Percentiles rank a stretch among this genome's conserved stretches.
Evolutionary conservation across 352 stramenopile species (phyloP).

Genomic region (Phytophthora citrophthora): DNA sequence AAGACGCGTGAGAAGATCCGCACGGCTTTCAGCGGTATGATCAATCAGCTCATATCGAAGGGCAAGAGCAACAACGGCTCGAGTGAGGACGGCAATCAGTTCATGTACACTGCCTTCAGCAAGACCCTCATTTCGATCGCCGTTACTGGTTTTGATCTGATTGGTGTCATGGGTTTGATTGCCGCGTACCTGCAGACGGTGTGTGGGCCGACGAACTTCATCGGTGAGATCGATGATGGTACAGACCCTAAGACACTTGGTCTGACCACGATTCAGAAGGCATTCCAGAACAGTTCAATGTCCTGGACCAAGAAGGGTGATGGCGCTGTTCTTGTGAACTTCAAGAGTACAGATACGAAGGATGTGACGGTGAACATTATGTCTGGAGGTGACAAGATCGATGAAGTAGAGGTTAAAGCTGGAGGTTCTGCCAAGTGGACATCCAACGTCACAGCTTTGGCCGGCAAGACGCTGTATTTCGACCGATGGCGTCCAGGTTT

Average conservation of each 20-base stretch:
- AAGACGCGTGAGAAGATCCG: constrained; percentile 57
- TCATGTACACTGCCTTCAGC: constrained; percentile 45
- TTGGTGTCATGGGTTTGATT: constrained; percentile 49
- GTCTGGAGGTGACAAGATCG: constrained; percentile 49
- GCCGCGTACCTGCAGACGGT: constrained; percentile 63
- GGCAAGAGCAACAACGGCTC: constrained; percentile 45
- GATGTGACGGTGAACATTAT: constrained; percentile 57
- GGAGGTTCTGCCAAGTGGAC: constrained; percentile 41
- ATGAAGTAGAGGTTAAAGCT: constrained; percentile 42
- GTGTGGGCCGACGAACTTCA: constrained; percentile 60
- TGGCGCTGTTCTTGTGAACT: constrained; percentile 44
- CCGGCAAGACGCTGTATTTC: constrained; percentile 74
- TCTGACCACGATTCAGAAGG: constrained; percentile 42
- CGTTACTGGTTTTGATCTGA: constrained; percentile 56
- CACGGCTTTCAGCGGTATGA: constrained; percentile 57
- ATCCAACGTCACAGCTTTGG: constrained; percentile 36
- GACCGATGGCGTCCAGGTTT: constrained; percentile 69
- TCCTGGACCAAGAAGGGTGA: constrained; percentile 48
- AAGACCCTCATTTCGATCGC: constrained; percentile 55
- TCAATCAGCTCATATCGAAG: constrained; percentile 56
- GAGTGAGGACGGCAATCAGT: constrained; percentile 39
- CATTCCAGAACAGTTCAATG: constrained; percentile 49
- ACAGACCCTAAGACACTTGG: constrained; percentile 46
- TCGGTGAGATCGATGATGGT: constrained; percentile 67
- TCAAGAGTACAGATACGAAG: constrained; percentile 48